A percentile compares a stretch with the other conserved stretches of the same genome.
Conservation (phyloP, 2,329 filamentous ascomycete genomes). For the Akanthomyces dipterigenus region DNA sequence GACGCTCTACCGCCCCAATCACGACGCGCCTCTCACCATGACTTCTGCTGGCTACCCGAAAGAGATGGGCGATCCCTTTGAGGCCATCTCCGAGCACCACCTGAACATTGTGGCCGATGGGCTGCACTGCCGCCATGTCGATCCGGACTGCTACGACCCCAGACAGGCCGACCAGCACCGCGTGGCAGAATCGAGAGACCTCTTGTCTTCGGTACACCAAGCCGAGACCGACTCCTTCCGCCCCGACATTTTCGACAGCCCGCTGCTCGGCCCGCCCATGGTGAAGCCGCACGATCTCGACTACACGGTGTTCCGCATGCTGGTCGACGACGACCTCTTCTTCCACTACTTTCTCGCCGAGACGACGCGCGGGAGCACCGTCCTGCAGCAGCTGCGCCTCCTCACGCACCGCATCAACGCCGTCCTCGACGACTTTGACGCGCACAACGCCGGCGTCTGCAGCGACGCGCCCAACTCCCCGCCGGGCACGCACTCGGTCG, state of each 20-base stretch:
- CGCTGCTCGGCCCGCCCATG: conserved; percentile 28
- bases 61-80: conserved; percentile 43
- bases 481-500: conserved; percentile 24
- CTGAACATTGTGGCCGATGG: conserved; percentile 45
- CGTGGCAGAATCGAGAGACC: conserved; percentile 43
- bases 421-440: conserved; percentile 39
- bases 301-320: conserved; percentile 45
- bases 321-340: conserved; percentile 47
- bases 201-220: conserved; percentile 40
- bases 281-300: conserved; percentile 35
- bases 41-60: conserved; percentile 35
- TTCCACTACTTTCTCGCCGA: conserved; percentile 45
- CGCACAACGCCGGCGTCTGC: conserved; percentile 19
- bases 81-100: conserved; percentile 42
- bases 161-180: conserved; percentile 29
- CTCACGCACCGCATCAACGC: conserved; percentile 41
- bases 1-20: conserved; percentile 32
- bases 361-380: conserved; percentile 36
- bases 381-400: conserved; percentile 41
- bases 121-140: conserved; percentile 41
- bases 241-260: conserved; percentile 38
- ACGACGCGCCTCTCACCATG: conserved; percentile 34
- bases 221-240: conserved; percentile 36
- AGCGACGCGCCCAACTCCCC: not conserved
- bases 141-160: conserved; percentile 21